phyloP scores from a whole-genome alignment of 2,329 filamentous ascomycete species.

The Fusarium mundagurra region DNA sequence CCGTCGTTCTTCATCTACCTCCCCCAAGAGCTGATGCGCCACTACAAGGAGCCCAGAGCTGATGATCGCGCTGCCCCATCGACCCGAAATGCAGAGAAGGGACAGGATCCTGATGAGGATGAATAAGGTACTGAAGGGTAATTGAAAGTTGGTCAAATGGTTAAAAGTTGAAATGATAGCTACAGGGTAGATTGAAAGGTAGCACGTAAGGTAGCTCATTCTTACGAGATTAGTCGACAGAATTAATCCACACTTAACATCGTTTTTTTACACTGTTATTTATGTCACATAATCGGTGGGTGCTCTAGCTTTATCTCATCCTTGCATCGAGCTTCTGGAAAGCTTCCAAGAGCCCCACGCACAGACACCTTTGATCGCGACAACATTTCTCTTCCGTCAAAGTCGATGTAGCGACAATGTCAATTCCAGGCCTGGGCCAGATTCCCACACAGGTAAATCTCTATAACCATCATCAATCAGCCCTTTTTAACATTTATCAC shows the following conservation, averaged over 20 bases:
- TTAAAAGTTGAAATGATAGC: background rate
- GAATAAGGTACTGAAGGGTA: constrained; percentile 24
- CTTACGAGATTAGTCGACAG: background rate
- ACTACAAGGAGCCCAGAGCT: constrained; percentile 67
- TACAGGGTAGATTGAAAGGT: constrained; percentile 5
- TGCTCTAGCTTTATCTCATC: background rate
- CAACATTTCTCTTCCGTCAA: constrained; percentile 13
- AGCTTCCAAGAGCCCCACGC: constrained; percentile 43
- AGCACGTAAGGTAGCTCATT: background rate
- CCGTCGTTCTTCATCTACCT: constrained; percentile 73
- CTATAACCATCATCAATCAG: fast-evolving
- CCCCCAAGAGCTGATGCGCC: constrained; percentile 74
- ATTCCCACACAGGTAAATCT: constrained; percentile 66
- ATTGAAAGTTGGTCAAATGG: background rate
- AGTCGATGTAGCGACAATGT: constrained; percentile 64
- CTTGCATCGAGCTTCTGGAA: constrained; percentile 42
- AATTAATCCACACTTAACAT: background rate
- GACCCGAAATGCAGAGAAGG: constrained; percentile 47
- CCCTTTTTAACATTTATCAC: constrained; percentile 28
- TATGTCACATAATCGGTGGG: background rate
- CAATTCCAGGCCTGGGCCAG: constrained; percentile 78
- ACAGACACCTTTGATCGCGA: constrained; percentile 26
- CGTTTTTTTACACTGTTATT: background rate
- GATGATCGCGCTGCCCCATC: constrained; percentile 59
- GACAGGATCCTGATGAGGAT: constrained; percentile 33